Evolutionary conservation across 306 rosid species (phyloP).

Genomic region (Cucurbita pepo): DNA sequence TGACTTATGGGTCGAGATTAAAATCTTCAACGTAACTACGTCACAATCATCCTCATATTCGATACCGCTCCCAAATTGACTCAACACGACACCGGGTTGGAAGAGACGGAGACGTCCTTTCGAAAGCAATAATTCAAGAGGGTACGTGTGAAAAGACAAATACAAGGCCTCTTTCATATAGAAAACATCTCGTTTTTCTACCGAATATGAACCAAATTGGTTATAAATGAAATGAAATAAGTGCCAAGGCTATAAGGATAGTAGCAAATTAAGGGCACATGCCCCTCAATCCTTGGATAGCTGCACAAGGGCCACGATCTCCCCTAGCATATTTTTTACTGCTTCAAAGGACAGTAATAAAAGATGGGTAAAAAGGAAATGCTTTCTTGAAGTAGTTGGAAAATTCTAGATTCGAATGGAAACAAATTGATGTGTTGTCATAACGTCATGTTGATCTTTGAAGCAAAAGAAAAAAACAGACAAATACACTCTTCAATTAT

Average conservation of each 20-base stretch:
- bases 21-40: no score
- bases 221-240: neutral
- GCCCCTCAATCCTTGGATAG: slow-evolving; percentile 2
- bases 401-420: neutral
- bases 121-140: neutral
- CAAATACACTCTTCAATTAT: neutral
- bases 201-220: neutral
- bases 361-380: neutral
- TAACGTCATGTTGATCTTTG: neutral
- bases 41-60: no score
- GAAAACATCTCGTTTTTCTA: neutral
- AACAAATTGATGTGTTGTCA: neutral
- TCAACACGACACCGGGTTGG: neutral
- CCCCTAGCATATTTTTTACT: neutral
- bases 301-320: neutral
- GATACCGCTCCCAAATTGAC: neutral
- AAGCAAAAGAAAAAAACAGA: neutral
- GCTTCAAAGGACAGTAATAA: neutral
- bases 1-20: no score
- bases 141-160: neutral
- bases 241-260: neutral
- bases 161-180: neutral
- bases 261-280: neutral
- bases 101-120: neutral
- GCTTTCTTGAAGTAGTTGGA: neutral